A percentile compares a stretch with the other conserved stretches of the same genome.
These are phyloP conservation scores for Beverwykella pulmonaria DNA, from an alignment of 495 filamentous ascomycete genomes.

Conservation along the genomic window DNA sequence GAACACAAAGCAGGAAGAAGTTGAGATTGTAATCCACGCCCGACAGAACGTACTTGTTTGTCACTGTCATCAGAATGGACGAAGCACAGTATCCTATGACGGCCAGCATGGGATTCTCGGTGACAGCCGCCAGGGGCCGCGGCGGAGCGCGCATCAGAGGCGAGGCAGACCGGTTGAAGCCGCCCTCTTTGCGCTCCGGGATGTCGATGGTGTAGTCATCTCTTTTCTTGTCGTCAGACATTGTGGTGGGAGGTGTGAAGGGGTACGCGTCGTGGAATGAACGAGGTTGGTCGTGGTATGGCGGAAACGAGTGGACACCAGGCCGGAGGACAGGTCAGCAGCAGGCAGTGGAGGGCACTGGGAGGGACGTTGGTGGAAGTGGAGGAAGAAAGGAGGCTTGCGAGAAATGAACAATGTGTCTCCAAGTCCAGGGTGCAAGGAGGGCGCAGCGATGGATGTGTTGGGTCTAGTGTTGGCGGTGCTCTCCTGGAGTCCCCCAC, in stretches of 20 bases:
- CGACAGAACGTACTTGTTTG: slow-evolving; percentile 97
- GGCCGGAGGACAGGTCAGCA: slow-evolving; percentile 11
- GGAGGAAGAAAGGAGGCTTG: slow-evolving; percentile 10
- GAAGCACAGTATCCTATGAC: slow-evolving; percentile 90
- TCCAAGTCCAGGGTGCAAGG: slow-evolving; percentile 27
- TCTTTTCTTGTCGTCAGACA: slow-evolving; percentile 83
- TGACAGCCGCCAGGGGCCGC: slow-evolving; percentile 42
- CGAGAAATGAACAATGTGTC: not conserved
- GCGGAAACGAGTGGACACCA: slow-evolving; percentile 15
- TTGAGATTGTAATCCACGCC: slow-evolving; percentile 92
- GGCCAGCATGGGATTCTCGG: slow-evolving; percentile 75
- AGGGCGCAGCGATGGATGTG: not conserved
- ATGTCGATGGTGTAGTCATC: slow-evolving; percentile 52
- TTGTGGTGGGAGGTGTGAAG: slow-evolving; percentile 41
- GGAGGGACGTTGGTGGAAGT: not conserved
- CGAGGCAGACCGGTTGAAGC: slow-evolving; percentile 52
- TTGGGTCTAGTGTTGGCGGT: slow-evolving; percentile 5
- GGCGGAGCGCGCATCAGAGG: slow-evolving; percentile 44
- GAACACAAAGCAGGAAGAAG: slow-evolving; percentile 88
- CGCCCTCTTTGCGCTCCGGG: slow-evolving; percentile 62
- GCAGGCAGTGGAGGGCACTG: not conserved
- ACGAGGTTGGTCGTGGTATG: not conserved
- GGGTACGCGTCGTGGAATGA: slow-evolving; percentile 15
- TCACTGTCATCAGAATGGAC: slow-evolving; percentile 97
- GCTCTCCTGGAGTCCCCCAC: not conserved